A percentile compares a stretch with the other conserved stretches of the same genome.
These are phyloP conservation scores for Backusella parvicylindrica DNA, from an alignment of 192 early-diverging fungal species.

Conservation along the genomic window DNA sequence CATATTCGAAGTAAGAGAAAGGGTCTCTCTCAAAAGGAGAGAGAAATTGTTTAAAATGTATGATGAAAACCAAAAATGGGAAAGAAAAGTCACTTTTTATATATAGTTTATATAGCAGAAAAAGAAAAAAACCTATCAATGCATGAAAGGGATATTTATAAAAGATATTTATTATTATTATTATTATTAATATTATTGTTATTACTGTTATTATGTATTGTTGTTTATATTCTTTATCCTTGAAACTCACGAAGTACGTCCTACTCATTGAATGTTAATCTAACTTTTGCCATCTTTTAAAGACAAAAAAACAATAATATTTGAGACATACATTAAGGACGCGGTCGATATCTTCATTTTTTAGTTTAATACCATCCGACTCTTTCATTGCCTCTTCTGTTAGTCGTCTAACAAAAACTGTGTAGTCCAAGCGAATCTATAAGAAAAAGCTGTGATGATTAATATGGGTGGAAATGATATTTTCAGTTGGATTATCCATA, in stretches of 20 bases:
- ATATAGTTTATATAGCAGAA: not conserved
- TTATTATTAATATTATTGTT: too few relatives aligned
- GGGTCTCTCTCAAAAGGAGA: not conserved
- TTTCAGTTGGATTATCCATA: not conserved
- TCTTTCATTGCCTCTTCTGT: not conserved
- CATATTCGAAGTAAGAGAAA: not conserved
- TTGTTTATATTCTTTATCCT: not conserved
- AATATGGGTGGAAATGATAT: not conserved
- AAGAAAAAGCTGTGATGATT: not conserved
- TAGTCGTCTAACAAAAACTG: slow-evolving; percentile 1
- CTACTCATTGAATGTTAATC: not conserved
- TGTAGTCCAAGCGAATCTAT: slow-evolving; percentile 15
- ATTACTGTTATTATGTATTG: too few relatives aligned
- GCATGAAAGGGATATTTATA: slow-evolving; percentile 5
- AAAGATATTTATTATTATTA: too few relatives aligned
- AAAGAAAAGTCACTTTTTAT: not conserved
- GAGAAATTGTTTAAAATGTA: not conserved
- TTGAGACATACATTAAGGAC: not conserved
- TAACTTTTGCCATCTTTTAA: not conserved
- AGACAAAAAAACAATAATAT: too few relatives aligned
- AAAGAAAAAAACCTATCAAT: not conserved
- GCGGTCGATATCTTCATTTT: not conserved
- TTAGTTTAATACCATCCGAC: not conserved
- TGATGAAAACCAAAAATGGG: not conserved
- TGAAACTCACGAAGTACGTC: not conserved